These are phyloP conservation scores for Debaryomyces psychrophilus DNA, from an alignment of 1,139 yeast genomes.

Conservation along the genomic window DNA sequence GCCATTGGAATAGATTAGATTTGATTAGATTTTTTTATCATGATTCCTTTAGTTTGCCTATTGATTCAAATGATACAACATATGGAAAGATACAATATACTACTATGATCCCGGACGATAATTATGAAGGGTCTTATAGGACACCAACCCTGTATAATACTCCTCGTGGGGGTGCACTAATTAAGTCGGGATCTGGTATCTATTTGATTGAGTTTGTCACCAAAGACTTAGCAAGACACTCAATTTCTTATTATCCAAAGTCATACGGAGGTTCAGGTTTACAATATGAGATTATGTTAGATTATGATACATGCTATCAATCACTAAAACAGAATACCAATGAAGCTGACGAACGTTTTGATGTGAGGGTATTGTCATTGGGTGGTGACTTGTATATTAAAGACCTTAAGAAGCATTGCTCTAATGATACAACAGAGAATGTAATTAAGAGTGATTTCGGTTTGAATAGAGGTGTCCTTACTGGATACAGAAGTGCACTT, in stretches of 20 bases:
- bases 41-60: constrained; percentile 73
- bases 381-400: constrained; percentile 41
- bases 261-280: constrained; percentile 63
- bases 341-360: constrained; percentile 41
- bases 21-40: constrained; percentile 76
- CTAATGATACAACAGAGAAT: constrained; percentile 17
- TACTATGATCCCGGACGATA: constrained; percentile 24
- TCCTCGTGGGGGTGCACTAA: constrained; percentile 45
- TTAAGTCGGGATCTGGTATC: constrained; percentile 65
- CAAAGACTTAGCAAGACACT: constrained; percentile 67
- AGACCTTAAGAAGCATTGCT: constrained; percentile 31
- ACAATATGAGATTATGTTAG: constrained; percentile 52
- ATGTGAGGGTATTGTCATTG: constrained; percentile 51
- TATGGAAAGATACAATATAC: constrained; percentile 37
- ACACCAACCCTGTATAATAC: constrained; percentile 32
- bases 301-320: constrained; percentile 49
- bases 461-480: constrained; percentile 35
- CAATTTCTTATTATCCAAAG: constrained; percentile 60
- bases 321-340: constrained; percentile 31
- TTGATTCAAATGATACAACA: constrained; percentile 41
- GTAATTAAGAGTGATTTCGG: constrained; percentile 47
- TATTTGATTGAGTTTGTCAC: constrained; percentile 68
- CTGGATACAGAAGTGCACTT: constrained; percentile 50
- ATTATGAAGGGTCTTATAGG: constrained; percentile 20
- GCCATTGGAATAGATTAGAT: constrained; percentile 88